A percentile compares a stretch with the other conserved stretches of the same genome.
Conservation (phyloP, 345 rosid species). For the Syzygium aqueum region DNA sequence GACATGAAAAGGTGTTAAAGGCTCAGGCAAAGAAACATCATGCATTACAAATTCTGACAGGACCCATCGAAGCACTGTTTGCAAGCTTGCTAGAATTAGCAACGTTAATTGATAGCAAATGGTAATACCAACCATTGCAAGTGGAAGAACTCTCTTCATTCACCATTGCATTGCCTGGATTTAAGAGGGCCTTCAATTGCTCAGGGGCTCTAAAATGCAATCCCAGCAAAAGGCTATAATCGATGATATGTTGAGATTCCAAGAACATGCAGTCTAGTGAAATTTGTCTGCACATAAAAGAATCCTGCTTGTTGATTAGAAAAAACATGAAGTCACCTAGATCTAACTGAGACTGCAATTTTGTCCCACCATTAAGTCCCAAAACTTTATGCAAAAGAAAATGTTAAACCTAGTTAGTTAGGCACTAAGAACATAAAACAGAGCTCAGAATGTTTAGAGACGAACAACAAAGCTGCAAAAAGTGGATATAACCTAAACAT, state of each 20-base stretch:
- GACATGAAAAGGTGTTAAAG: background rate
- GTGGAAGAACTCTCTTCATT: constrained; percentile 30
- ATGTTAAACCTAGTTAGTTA: background rate
- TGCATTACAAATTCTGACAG: background rate
- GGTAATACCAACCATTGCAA: constrained; percentile 35
- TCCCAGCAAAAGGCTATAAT: constrained; percentile 82
- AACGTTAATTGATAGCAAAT: background rate
- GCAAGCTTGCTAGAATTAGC: background rate
- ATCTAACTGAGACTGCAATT: background rate
- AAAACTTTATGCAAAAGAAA: background rate
- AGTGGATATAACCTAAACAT: background rate
- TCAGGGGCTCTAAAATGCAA: constrained; percentile 82
- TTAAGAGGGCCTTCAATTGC: constrained; percentile 50
- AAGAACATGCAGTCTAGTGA: constrained; percentile 58
- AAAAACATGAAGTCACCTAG: background rate
- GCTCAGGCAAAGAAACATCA: background rate
- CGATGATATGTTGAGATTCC: constrained; percentile 78
- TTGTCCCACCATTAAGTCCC: background rate
- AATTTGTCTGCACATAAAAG: constrained; percentile 52
- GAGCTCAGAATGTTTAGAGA: background rate
- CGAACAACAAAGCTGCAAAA: background rate
- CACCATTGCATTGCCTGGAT: constrained; percentile 33
- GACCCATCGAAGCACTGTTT: background rate
- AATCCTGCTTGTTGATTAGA: background rate
- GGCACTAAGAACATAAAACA: background rate